These are phyloP conservation scores for Zopfia rhizophila DNA, from an alignment of 2,329 filamentous ascomycete species.

Conservation along the genomic window DNA sequence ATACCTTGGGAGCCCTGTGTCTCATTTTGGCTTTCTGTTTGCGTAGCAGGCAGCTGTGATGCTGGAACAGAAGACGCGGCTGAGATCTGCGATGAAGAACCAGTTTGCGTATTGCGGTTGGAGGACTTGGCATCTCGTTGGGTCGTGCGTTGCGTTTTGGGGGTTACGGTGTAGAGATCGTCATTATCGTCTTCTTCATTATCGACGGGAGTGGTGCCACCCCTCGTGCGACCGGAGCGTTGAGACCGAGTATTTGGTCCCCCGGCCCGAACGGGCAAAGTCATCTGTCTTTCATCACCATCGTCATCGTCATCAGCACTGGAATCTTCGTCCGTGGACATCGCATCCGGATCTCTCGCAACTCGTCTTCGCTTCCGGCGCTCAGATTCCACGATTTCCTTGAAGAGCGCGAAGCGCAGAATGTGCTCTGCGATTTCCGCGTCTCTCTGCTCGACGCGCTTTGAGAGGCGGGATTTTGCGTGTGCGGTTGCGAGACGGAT, in stretches of 20 bases:
- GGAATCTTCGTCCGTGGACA: slow-evolving; percentile 67
- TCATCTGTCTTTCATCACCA: slow-evolving; percentile 54
- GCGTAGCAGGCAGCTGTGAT: slow-evolving; percentile 72
- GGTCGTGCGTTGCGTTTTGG: slow-evolving; percentile 59
- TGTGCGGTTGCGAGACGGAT: slow-evolving; percentile 97
- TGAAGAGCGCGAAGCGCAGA: slow-evolving; percentile 94
- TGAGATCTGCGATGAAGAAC: slow-evolving; percentile 69
- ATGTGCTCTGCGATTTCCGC: slow-evolving; percentile 89
- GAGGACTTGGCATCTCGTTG: slow-evolving; percentile 48
- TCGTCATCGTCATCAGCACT: slow-evolving; percentile 71
- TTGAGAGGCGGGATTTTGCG: slow-evolving; percentile 90
- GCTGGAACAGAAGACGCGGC: slow-evolving; percentile 83
- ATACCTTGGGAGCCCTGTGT: slow-evolving; percentile 59
- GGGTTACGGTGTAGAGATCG: slow-evolving; percentile 65
- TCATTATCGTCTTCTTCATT: slow-evolving; percentile 66
- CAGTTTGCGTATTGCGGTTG: slow-evolving; percentile 43
- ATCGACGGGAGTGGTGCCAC: slow-evolving; percentile 52
- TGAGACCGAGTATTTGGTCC: slow-evolving; percentile 48
- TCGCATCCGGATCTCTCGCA: slow-evolving; percentile 66
- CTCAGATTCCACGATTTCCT: slow-evolving; percentile 84
- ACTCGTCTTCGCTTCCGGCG: slow-evolving; percentile 86
- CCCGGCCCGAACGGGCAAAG: slow-evolving; percentile 47
- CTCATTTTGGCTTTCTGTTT: slow-evolving; percentile 46
- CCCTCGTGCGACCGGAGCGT: slow-evolving; percentile 32
- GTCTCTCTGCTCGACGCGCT: slow-evolving; percentile 88